phyloP scores from a whole-genome alignment of 495 filamentous ascomycete species.

The Podospora pseudoanserina region DNA sequence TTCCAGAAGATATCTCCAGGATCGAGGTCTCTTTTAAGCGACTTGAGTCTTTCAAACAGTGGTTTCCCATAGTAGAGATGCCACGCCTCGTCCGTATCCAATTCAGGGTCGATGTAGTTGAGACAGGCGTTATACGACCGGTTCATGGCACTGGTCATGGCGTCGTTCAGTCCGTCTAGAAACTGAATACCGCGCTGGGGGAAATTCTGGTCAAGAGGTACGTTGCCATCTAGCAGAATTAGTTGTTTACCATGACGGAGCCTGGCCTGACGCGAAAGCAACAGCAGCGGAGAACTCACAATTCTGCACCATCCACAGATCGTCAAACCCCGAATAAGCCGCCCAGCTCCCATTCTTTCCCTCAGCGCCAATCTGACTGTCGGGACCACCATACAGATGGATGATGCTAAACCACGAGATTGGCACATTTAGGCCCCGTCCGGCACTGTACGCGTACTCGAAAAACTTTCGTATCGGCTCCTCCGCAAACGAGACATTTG shows the following conservation, averaged over 20 bases:
- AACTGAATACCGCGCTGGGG: constrained; percentile 12
- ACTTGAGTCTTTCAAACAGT: constrained; percentile 8
- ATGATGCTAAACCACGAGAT: constrained; percentile 19
- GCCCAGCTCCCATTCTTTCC: constrained; percentile 13
- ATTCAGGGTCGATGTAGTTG: constrained; percentile 18
- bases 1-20: constrained; percentile 19
- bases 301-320: constrained; percentile 23
- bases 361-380: constrained; percentile 11
- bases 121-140: constrained; percentile 12
- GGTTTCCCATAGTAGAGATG: constrained; percentile 18
- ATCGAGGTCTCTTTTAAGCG: constrained; percentile 14
- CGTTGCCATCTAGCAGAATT: neutral
- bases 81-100: constrained; percentile 12
- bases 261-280: neutral
- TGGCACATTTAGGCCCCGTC: constrained; percentile 6
- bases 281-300: neutral
- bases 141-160: constrained; percentile 3
- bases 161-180: constrained; percentile 17
- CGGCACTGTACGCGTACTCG: constrained; percentile 9
- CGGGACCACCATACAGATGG: constrained; percentile 23
- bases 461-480: constrained; percentile 13
- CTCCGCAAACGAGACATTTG: constrained; percentile 6
- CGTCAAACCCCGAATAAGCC: constrained; percentile 17
- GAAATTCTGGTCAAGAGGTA: constrained; percentile 5
- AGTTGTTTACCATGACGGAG: neutral